phyloP scores from a whole-genome alignment of 805 yeast species.

The Wickerhamiella domercqiae region DNA sequence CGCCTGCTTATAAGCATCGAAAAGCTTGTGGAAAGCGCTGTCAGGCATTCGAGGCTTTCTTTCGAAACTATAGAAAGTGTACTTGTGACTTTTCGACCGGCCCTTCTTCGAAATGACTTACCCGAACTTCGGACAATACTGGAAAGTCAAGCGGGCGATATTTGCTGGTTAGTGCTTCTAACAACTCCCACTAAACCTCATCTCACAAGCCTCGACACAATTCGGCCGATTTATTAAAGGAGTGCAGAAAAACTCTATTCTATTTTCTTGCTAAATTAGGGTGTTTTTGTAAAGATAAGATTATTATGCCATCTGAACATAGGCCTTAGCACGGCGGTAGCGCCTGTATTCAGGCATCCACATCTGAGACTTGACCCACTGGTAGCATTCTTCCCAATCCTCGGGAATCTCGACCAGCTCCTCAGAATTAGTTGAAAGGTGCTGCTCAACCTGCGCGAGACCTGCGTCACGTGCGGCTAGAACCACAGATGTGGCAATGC shows the following conservation, averaged over 20 bases:
- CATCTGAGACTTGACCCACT: conserved; percentile 81
- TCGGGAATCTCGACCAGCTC: conserved; percentile 59
- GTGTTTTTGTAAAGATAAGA: too few species aligned
- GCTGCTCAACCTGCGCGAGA: conserved; percentile 58
- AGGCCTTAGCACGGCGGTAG: conserved; percentile 6
- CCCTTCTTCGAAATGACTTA: conserved; percentile 10
- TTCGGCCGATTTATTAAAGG: not conserved
- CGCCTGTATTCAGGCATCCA: conserved; percentile 84
- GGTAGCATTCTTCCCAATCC: conserved; percentile 52
- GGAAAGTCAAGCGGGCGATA: conserved; percentile 4
- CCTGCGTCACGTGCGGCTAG: conserved; percentile 78
- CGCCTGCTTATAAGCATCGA: conserved; percentile 6
- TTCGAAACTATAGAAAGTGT: conserved; percentile 8
- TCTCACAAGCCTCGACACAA: not conserved
- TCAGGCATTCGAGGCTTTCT: conserved; percentile 5
- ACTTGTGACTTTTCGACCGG: conserved; percentile 6
- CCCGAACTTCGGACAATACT: not conserved
- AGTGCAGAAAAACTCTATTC: too few species aligned
- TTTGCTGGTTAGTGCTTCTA: conserved; percentile 11
- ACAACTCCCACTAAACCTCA: conserved; percentile 1
- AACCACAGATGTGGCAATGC: conserved; percentile 84
- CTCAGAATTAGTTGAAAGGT: conserved; percentile 46
- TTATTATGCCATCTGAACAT: too few species aligned
- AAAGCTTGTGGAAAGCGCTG: conserved; percentile 1
- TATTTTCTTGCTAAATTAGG: too few species aligned